Base-by-base conservation (phyloP, 331 rosid genomes). In the Malus hybrid region DNA sequence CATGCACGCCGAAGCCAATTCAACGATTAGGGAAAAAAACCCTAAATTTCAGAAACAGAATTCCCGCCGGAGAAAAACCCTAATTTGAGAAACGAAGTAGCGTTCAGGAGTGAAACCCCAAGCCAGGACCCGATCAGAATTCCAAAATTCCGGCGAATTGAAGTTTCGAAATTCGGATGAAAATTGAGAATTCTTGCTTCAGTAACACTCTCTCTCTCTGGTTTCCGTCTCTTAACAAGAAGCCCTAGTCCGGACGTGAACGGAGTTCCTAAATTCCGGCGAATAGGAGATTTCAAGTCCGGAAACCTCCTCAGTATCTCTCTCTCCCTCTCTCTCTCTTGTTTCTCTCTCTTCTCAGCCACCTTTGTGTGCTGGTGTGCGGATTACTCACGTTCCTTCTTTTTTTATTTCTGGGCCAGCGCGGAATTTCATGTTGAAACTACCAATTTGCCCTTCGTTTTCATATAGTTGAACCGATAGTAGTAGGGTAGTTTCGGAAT, bases 201-300 rank as follows among this genome's bases (percentile, higher is more conserved):
- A 28, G 77, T 10, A 44, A 42, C 29, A 30, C 22, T 61, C 63
- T 30, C 13, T 10, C 62, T 46, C 9, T 70, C 72, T 66, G 16
- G 60, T 57, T 19, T 61, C 44, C 65, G 42, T 52, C 15, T 66
- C 11, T 22, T 18, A 78, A 24, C 73, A 19, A 44, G 79, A 74
- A 87, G 62, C 78, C 92, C 87, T 76, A 80, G 55, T 48, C 84
- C 98, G 97, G 98, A 91, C 92, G 85, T 81, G 85, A 88, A 87
- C 78, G 73, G 71, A 15, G 81, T 79, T 83, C 93, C 89, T 85
- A 87, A 91, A 89, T 82, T 90, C 96, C 93, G 96, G 91, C 88
- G 87, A 88, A 86, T 78, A 78, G 74, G 3, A 73, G 83, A 77
- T 92, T 94, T 94, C 85, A 89, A 84, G 78, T 94, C 97, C 99